Conservation (phyloP, 2,329 filamentous ascomycete species). For the Colletotrichum lupini region DNA sequence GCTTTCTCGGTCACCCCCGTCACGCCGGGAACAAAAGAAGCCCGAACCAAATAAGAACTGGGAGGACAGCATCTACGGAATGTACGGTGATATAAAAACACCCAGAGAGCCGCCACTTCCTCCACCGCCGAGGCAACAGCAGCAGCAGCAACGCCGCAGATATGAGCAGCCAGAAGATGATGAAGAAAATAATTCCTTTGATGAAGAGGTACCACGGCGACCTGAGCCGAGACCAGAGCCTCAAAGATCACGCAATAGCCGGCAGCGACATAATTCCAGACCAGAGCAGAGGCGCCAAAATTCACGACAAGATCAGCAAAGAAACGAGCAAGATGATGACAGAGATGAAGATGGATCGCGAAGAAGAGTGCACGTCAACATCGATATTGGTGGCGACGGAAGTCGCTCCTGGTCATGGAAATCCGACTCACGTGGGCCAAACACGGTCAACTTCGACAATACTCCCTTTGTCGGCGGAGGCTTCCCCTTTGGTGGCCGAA, state of each 20-base stretch:
- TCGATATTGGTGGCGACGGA: conserved; percentile 23
- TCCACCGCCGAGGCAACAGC: background rate
- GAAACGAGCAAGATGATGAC: background rate
- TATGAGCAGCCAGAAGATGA: background rate
- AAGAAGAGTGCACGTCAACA: conserved; percentile 21
- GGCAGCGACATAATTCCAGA: conserved; percentile 3
- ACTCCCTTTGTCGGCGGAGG: conserved; percentile 15
- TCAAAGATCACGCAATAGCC: background rate
- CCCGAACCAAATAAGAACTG: background rate
- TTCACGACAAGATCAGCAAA: conserved; percentile 7
- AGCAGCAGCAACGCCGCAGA: background rate
- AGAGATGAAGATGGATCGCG: background rate
- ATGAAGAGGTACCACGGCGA: conserved; percentile 21
- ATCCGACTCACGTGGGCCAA: background rate
- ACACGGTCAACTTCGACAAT: conserved; percentile 16
- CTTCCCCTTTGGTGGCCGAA: conserved; percentile 14
- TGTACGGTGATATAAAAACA: conserved; percentile 29
- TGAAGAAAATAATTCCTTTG: conserved; percentile 15
- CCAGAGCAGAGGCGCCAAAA: conserved; percentile 5
- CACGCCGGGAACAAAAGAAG: background rate
- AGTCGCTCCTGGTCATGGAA: conserved; percentile 21
- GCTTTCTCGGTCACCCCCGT: background rate
- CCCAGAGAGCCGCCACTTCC: conserved; percentile 21
- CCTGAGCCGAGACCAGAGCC: background rate
- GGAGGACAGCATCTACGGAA: conserved; percentile 33